A percentile compares a stretch with the other conserved stretches of the same genome.
Conservation (phyloP, 441 rosid species). For the Populus hybrid region DNA sequence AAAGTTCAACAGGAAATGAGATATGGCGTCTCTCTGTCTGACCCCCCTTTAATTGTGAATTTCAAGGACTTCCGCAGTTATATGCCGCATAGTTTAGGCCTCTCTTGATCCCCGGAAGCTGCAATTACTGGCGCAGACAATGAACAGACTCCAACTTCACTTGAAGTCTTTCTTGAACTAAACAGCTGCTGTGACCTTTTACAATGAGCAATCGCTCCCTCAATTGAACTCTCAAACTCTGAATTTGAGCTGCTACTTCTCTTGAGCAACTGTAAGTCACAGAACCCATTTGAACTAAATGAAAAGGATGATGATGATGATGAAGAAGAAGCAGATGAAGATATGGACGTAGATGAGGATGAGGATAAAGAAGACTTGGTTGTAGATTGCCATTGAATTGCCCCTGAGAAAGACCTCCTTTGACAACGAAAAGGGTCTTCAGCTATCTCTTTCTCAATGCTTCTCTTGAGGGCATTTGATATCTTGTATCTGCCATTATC, state of each 20-base stretch:
- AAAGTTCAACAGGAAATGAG: background rate
- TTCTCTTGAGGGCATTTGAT: conserved; percentile 24
- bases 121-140: conserved; percentile 38
- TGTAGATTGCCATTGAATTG: conserved; percentile 49
- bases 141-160: conserved; percentile 40
- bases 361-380: conserved; percentile 41
- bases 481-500: conserved; percentile 23
- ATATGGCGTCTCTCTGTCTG: background rate
- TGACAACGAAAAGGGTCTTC: conserved; percentile 35
- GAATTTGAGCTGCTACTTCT: conserved; percentile 59
- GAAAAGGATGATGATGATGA: conserved; percentile 49
- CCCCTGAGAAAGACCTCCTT: conserved; percentile 81
- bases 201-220: conserved; percentile 94
- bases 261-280: conserved; percentile 54
- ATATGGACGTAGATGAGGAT: conserved; percentile 32
- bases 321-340: conserved; percentile 45
- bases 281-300: conserved; percentile 47
- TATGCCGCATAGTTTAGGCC: conserved; percentile 29
- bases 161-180: conserved; percentile 35
- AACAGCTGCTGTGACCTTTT: conserved; percentile 55
- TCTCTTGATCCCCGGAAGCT: conserved; percentile 37
- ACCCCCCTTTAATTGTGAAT: background rate
- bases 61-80: background rate
- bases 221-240: conserved; percentile 66
- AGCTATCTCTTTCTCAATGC: conserved; percentile 31